A percentile compares a stretch with the other conserved stretches of the same genome.
These are phyloP conservation scores for Fraxinus cuspidata DNA, from an alignment of 257 asterid species.

Conservation along the genomic window DNA sequence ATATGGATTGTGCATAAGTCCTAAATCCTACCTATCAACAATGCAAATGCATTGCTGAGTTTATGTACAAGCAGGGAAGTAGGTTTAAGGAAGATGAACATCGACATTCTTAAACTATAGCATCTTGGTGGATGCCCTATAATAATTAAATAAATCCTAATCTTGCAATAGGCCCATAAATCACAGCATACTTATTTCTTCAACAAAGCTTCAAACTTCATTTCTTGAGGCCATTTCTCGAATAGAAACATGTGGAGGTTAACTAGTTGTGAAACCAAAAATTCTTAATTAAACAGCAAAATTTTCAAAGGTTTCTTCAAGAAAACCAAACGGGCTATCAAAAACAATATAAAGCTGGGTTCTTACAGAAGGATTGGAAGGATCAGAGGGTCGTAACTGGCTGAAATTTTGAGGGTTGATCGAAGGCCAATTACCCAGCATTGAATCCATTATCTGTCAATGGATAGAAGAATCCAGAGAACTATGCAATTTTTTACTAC, in stretches of 20 bases:
- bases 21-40: background rate
- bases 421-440: constrained; percentile 48
- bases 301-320: background rate
- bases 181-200: background rate
- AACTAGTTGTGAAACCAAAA: background rate
- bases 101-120: background rate
- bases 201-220: background rate
- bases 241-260: background rate
- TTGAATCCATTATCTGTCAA: constrained; percentile 24
- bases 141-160: background rate
- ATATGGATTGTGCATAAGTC: background rate
- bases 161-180: background rate
- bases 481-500: background rate
- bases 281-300: background rate
- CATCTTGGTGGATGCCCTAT: background rate
- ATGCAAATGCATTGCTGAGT: background rate
- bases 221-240: background rate
- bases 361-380: constrained; percentile 40
- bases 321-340: background rate
- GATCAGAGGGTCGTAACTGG: constrained; percentile 46
- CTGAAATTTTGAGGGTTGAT: constrained; percentile 46
- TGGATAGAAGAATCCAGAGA: background rate
- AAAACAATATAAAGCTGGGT: background rate
- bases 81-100: background rate
- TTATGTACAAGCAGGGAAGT: background rate